These are phyloP conservation scores for Pleurotus eryngii DNA, from an alignment of 768 basidiomycete species.

Conservation along the genomic window DNA sequence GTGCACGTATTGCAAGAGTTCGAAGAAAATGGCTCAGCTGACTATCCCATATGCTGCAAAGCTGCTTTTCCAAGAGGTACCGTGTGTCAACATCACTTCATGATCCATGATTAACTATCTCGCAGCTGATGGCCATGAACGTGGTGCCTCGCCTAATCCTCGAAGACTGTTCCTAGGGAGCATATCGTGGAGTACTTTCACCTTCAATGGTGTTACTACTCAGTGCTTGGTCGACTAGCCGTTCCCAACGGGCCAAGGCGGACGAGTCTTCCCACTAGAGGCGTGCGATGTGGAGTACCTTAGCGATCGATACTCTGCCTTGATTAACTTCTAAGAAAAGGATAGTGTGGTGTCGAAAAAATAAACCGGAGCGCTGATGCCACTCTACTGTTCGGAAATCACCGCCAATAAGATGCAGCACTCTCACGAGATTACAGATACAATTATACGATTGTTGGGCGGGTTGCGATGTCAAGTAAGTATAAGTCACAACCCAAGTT, in stretches of 20 bases:
- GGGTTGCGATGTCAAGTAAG: slow-evolving; percentile 5
- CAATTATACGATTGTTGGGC: background rate
- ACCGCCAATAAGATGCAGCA: background rate
- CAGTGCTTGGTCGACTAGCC: background rate
- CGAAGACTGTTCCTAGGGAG: slow-evolving; percentile 59
- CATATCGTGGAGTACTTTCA: background rate
- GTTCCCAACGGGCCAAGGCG: too few species aligned
- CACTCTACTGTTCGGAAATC: slow-evolving; percentile 1
- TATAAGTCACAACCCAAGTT: slow-evolving; percentile 62
- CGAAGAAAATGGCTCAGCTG: slow-evolving; percentile 92
- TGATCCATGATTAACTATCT: slow-evolving; percentile 3
- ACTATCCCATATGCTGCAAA: slow-evolving; percentile 98
- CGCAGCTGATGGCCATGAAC: slow-evolving; percentile 94
- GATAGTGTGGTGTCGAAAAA: slow-evolving; percentile 6
- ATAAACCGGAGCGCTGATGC: background rate
- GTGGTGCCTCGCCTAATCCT: slow-evolving; percentile 86
- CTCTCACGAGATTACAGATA: slow-evolving; percentile 7
- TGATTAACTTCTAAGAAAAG: slow-evolving; percentile 3
- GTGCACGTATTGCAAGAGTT: slow-evolving; percentile 98
- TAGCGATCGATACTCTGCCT: background rate
- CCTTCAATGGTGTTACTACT: background rate
- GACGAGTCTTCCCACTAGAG: too few species aligned
- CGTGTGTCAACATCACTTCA: slow-evolving; percentile 14
- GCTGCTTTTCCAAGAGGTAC: slow-evolving; percentile 86
- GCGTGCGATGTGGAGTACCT: background rate